These are phyloP conservation scores for Mycena pura DNA, from an alignment of 768 basidiomycete species.

Conservation along the genomic window DNA sequence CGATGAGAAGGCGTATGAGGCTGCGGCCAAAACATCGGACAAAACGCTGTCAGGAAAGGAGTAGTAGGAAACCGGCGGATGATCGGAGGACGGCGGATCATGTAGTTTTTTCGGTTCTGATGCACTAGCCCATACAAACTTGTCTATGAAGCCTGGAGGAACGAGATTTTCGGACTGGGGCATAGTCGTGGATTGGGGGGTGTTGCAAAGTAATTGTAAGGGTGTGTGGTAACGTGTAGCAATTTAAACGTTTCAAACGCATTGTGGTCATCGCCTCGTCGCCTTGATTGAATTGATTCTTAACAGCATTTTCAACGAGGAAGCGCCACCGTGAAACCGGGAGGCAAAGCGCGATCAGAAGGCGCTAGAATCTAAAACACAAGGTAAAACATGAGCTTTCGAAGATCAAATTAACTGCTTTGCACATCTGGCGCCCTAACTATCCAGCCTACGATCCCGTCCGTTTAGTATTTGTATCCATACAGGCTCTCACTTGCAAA, in stretches of 20 bases:
- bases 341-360: too few relatives aligned
- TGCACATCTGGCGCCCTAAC: too few relatives aligned
- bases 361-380: too few relatives aligned
- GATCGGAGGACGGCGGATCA: background rate
- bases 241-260: background rate
- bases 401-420: background rate
- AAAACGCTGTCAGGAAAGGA: background rate
- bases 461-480: too few relatives aligned
- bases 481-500: too few relatives aligned
- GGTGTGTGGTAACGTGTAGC: background rate
- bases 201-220: background rate
- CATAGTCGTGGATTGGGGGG: too few relatives aligned
- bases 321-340: background rate
- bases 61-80: background rate
- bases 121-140: background rate
- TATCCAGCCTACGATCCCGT: too few relatives aligned
- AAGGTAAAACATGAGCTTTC: background rate
- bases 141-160: background rate
- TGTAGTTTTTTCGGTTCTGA: too few relatives aligned
- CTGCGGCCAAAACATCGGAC: background rate
- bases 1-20: slow-evolving; percentile 3
- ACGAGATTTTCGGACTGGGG: background rate
- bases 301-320: background rate
- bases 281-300: background rate
- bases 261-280: background rate